Evolutionary conservation across 306 rosid genomes (phyloP), one percentile per base, ranked within the genome.

Genomic region (Quercus cerris): DNA sequence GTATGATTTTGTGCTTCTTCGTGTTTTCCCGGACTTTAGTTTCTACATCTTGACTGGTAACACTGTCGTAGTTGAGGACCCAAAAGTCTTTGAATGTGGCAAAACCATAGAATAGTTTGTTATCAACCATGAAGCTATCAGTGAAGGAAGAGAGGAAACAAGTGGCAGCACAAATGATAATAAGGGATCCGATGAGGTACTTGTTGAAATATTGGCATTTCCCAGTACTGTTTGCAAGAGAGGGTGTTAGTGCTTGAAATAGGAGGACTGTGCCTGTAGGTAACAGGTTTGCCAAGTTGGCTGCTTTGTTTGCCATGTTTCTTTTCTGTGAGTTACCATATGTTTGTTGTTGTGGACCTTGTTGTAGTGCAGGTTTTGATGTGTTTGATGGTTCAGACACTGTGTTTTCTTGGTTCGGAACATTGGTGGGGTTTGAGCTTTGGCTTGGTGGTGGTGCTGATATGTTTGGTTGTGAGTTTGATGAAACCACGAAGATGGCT

Each of bases 11-110:
- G 18, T 33, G 61, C 6, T 38, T 61, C 30, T 52, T 6, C 70
- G 70, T n/a, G 10, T 77, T 58, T 11, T 58, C 55, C 17, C 41
- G 17, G 10, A 22, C 2, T 4, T 10, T 11, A 14, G 1, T 33
- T 81, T 33, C 5, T 44, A 41, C 20, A 0, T 31, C 64, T 23
- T 41, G 46, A 8, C 46, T 41, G 46, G 31, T 2, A 6, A 5
- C 15, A 41, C 51, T 1, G 0, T 27, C n/a, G 78, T 28, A 18
- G 58, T 80, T 57, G 20, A 79, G 25, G 64, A 85, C 25, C 71
- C 46, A 63, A n/a, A 85, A 41, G 17, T 81, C 87, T 59, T 46
- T 51, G 58, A 57, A n/a, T 0, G 88, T 85, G 49, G 75, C 82
- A 0, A 85, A 12, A 10, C 84, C 87, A 31, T 81, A 84, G 51